Evolutionary conservation across 2,329 filamentous ascomycete species (phyloP), one percentile per base, ranked within the genome.

Genomic region (Ustulina deusta): DNA sequence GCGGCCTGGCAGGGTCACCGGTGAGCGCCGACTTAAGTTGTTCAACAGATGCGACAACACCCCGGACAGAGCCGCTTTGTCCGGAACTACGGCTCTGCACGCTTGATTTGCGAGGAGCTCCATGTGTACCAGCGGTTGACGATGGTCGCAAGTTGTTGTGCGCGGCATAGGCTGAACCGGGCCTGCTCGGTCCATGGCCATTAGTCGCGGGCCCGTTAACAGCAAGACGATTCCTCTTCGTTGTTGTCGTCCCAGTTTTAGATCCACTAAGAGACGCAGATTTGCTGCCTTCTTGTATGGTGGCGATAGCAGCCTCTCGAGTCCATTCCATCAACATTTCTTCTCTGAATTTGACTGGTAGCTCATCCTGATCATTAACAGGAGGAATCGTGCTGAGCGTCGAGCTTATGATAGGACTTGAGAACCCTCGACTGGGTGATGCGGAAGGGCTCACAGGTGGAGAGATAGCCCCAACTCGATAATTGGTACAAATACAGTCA

Each of bases 321-420:
- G 89, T 91, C 95, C 95, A 97, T 55, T 92, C 88, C 22, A 87
- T 83, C 65, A 93, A 82, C 87, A 97, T 92, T 72, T 93, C 87
- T 69, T 96, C 92, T 71, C 86, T 89, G 72, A 93, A 87, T 32
- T 83, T 84, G 17, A 82, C 78, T 0, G 93, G 91, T 2, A 97
- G 82, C 65, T 90, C 85, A n/a, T 81, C 79, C 40, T 85, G 82
- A 4, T 76, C 74, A 25, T 83, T 77, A 60, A 77, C 67, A 1
- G 79, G 75, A 9, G 81, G 80, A 61, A 75, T 81, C 32, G 76
- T 76, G 76, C 74, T 83, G 72, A 83, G 78, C 69, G 76, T 82
- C 61, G 79, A 85, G 55, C 83, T 85, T 17, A 92, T 79, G 5
- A 90, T 84, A 0, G 91, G 90, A 46, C 90, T 85, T 3, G 85